Conservation (phyloP, 495 filamentous ascomycete species). For the Polyplosphaeria fusca region DNA sequence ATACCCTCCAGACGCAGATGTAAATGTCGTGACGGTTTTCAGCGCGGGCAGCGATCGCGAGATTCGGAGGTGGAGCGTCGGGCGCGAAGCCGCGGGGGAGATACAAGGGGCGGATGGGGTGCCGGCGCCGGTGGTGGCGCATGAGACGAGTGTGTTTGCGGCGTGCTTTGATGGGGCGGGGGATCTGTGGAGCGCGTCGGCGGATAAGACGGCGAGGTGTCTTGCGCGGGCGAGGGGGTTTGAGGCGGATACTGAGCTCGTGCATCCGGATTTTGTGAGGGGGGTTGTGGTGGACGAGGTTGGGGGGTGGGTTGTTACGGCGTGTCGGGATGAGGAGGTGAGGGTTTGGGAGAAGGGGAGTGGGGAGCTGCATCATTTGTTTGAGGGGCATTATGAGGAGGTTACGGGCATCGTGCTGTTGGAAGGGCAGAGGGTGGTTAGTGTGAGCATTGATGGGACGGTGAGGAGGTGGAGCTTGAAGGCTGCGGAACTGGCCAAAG, state of each 20-base stretch:
- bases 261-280: constrained; percentile 85
- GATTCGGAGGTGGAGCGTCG: constrained; percentile 69
- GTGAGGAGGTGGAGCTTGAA: constrained; percentile 75
- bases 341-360: constrained; percentile 79
- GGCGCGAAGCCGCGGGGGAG: constrained; percentile 22
- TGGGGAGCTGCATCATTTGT: constrained; percentile 71
- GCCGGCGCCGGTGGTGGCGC: constrained; percentile 60
- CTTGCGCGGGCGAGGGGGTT: constrained; percentile 63
- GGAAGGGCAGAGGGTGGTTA: constrained; percentile 57
- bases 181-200: constrained; percentile 88
- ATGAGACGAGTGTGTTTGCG: constrained; percentile 85
- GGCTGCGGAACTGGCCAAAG: constrained; percentile 58
- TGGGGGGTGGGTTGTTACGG: constrained; percentile 81
- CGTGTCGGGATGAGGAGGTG: constrained; percentile 85
- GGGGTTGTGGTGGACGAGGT: constrained; percentile 70
- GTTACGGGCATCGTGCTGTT: constrained; percentile 74
- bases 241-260: constrained; percentile 65
- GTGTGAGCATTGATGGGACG: constrained; percentile 85
- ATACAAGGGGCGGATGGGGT: constrained; percentile 8
- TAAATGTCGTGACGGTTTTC: constrained; percentile 54
- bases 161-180: constrained; percentile 58
- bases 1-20: constrained; percentile 31
- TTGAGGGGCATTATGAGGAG: constrained; percentile 88
- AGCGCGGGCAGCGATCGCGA: constrained; percentile 82
- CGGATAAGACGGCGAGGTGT: constrained; percentile 78